A percentile compares a stretch with the other conserved stretches of the same genome.
These are phyloP conservation scores for Pyrenopolyporus hunteri DNA, from an alignment of 495 filamentous ascomycete species.

Conservation along the genomic window DNA sequence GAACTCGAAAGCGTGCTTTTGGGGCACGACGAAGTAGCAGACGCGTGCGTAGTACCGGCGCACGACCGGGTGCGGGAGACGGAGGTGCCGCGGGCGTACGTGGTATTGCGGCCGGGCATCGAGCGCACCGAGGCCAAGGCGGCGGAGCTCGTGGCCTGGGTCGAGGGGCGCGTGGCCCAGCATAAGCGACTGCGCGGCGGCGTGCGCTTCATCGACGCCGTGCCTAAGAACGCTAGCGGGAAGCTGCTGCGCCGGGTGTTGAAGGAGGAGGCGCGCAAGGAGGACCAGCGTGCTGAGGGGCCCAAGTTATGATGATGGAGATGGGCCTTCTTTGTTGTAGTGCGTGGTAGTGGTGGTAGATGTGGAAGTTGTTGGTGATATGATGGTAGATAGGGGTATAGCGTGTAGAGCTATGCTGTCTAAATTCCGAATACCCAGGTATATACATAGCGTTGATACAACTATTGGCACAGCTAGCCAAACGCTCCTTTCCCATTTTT, in stretches of 20 bases:
- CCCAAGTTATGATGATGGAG: slow-evolving; percentile 32
- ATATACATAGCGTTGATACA: slow-evolving; percentile 13
- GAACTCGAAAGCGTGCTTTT: slow-evolving; percentile 84
- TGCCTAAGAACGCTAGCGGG: slow-evolving; percentile 85
- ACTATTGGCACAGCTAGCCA: slow-evolving; percentile 7
- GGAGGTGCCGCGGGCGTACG: slow-evolving; percentile 84
- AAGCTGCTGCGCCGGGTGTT: slow-evolving; percentile 84
- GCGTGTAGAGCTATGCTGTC: not conserved
- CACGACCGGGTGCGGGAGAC: slow-evolving; percentile 70
- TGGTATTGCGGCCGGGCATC: slow-evolving; percentile 67
- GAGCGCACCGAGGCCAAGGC: slow-evolving; percentile 58
- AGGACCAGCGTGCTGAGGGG: slow-evolving; percentile 39
- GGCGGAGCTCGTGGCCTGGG: slow-evolving; percentile 66
- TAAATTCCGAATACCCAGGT: slow-evolving; percentile 18
- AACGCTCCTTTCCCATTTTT: not conserved
- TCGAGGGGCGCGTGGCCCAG: slow-evolving; percentile 57
- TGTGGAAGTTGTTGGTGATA: not conserved
- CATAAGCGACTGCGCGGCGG: slow-evolving; percentile 82
- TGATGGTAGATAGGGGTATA: not conserved
- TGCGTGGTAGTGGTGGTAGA: not conserved
- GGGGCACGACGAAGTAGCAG: slow-evolving; percentile 73
- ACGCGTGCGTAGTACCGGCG: slow-evolving; percentile 86
- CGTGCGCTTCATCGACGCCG: slow-evolving; percentile 76
- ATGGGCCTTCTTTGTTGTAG: not conserved
- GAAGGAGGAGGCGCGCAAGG: slow-evolving; percentile 46